Percentiles rank a stretch among this genome's conserved stretches.
Conservation (phyloP, 106 monocot genomes). For the Amphibolis antarctica region DNA sequence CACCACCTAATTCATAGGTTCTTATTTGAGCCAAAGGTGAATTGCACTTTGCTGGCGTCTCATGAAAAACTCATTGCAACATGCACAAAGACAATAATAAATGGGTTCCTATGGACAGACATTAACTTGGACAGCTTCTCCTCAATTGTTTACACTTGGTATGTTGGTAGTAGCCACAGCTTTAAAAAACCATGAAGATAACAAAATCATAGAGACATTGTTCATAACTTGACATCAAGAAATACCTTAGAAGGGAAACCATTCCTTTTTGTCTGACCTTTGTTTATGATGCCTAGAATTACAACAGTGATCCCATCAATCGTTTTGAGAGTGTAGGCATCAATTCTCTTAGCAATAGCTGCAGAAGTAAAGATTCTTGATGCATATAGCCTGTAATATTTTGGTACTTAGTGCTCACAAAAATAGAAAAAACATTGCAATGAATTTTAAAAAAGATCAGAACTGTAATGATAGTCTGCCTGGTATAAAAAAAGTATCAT, state of each 20-base stretch:
- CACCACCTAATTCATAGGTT: too few relatives aligned
- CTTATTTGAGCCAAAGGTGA: too few relatives aligned
- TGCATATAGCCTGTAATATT: neutral
- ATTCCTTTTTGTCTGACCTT: constrained; percentile 14
- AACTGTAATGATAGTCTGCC: too few relatives aligned
- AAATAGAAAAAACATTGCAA: too few relatives aligned
- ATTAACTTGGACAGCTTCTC: neutral
- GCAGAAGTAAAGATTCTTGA: constrained; percentile 29
- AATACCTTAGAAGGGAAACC: constrained; percentile 41
- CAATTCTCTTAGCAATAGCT: constrained; percentile 28
- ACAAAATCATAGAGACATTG: neutral
- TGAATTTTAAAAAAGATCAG: too few relatives aligned
- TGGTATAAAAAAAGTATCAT: too few relatives aligned
- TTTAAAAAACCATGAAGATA: neutral
- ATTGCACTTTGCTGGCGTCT: too few relatives aligned
- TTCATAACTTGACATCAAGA: neutral
- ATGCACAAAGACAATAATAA: too few relatives aligned
- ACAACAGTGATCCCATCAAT: constrained; percentile 22
- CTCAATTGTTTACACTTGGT: neutral
- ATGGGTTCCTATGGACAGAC: too few relatives aligned
- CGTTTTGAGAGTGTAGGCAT: constrained; percentile 34
- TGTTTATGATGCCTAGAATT: constrained; percentile 31
- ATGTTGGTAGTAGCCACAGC: neutral
- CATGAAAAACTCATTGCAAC: too few relatives aligned
- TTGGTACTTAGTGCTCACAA: too few relatives aligned